phyloP scores from a whole-genome alignment of 2,329 filamentous ascomycete genomes.

The Hypoxylon sp. region DNA sequence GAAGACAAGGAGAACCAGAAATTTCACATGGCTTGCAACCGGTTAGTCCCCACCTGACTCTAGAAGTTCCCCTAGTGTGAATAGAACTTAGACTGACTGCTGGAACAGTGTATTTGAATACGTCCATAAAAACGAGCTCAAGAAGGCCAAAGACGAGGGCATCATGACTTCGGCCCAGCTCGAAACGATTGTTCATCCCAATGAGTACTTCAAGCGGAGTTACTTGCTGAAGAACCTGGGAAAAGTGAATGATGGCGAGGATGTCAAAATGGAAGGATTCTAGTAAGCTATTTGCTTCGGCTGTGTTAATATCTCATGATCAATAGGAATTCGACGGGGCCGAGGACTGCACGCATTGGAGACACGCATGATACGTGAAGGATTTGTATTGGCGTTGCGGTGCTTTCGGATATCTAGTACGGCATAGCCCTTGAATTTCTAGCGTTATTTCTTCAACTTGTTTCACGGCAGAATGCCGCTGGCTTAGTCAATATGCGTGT shows the following conservation, averaged over 20 bases:
- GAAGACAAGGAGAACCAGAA: slow-evolving; percentile 91
- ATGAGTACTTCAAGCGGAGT: slow-evolving; percentile 97
- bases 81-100: slow-evolving; percentile 41
- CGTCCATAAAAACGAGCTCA: slow-evolving; percentile 83
- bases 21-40: slow-evolving; percentile 96
- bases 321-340: slow-evolving; percentile 6
- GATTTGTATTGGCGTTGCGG: slow-evolving; percentile 34
- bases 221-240: slow-evolving; percentile 87
- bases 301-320: slow-evolving; percentile 16
- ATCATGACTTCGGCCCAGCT: slow-evolving; percentile 81
- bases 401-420: slow-evolving; percentile 25
- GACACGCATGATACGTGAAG: slow-evolving; percentile 15
- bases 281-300: slow-evolving; percentile 13
- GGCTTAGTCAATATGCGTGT: slow-evolving; percentile 10
- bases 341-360: slow-evolving; percentile 18
- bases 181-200: slow-evolving; percentile 97
- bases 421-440: slow-evolving; percentile 7
- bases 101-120: slow-evolving; percentile 85
- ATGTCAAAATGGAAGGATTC: slow-evolving; percentile 71
- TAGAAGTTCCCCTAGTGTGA: no score
- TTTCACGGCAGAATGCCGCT: slow-evolving; percentile 20
- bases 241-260: slow-evolving; percentile 64
- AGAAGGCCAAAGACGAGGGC: slow-evolving; percentile 80
- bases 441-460: slow-evolving; percentile 11
- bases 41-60: slow-evolving; percentile 67